These are phyloP conservation scores for Lathyrus tuberosus DNA, from an alignment of 306 rosid species.

Conservation along the genomic window DNA sequence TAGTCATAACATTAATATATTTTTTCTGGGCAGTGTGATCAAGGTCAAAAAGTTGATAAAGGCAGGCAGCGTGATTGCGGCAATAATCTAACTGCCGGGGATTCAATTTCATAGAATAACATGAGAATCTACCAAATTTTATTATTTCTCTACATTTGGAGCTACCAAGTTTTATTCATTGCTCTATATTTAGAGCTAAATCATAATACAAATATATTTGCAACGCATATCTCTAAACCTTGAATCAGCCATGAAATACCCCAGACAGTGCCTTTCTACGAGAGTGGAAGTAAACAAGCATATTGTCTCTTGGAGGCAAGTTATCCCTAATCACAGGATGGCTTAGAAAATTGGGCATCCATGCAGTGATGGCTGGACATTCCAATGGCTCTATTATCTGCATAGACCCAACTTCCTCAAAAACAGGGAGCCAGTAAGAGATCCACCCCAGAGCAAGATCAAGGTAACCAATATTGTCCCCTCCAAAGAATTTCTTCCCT, in stretches of 20 bases:
- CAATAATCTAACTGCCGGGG: no score
- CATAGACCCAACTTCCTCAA: conserved; percentile 51
- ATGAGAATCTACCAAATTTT: no score
- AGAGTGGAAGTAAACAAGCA: conserved; percentile 43
- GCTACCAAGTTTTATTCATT: no score
- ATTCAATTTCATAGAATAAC: no score
- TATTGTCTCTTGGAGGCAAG: conserved; percentile 51
- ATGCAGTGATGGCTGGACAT: conserved; percentile 42
- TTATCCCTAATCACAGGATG: conserved; percentile 49
- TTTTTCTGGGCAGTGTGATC: no score
- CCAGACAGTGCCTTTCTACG: conserved; percentile 27
- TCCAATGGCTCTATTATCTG: conserved; percentile 45
- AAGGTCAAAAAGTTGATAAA: no score
- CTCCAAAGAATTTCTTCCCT: conserved; percentile 56
- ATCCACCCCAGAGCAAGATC: conserved; percentile 66
- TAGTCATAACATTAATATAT: no score
- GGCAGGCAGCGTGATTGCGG: no score
- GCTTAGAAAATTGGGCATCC: conserved; percentile 42
- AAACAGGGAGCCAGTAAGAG: conserved; percentile 52
- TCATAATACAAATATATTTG: no score
- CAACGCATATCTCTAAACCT: not conserved
- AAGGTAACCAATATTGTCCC: conserved; percentile 57
- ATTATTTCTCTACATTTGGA: no score
- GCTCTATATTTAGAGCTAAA: no score
- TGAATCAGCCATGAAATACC: conserved; percentile 6